A percentile compares a stretch with the other conserved stretches of the same genome.
Conservation (phyloP, 768 basidiomycete genomes). For the Mycena vitilis region DNA sequence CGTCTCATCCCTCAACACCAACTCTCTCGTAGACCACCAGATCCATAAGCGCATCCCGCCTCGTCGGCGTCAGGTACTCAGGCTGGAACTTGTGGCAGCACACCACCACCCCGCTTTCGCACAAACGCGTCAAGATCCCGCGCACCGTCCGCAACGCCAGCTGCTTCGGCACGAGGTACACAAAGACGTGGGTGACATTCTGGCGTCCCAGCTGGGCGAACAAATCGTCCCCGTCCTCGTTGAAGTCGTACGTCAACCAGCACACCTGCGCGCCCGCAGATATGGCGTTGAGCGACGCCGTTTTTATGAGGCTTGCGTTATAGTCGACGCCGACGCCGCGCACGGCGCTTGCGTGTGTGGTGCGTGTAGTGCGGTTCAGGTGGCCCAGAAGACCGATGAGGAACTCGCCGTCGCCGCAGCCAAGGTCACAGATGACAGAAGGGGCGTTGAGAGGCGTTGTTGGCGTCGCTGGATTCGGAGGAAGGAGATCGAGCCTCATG, state of each 20-base stretch:
- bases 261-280: conserved; percentile 8
- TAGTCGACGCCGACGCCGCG: conserved; percentile 29
- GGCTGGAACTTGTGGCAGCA: conserved; percentile 29
- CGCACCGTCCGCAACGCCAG: conserved; percentile 24
- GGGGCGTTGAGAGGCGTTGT: background rate
- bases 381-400: conserved; percentile 17
- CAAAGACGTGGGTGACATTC: conserved; percentile 24
- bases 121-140: conserved; percentile 14
- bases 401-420: conserved; percentile 29
- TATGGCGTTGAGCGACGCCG: conserved; percentile 14
- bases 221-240: conserved; percentile 19
- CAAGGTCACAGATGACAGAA: conserved; percentile 26
- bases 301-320: conserved; percentile 14
- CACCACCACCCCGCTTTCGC: conserved; percentile 19
- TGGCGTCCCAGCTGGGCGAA: conserved; percentile 12
- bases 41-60: conserved; percentile 28
- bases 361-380: conserved; percentile 15
- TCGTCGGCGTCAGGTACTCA: conserved; percentile 12
- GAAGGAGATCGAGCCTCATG: conserved; percentile 18
- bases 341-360: conserved; percentile 3
- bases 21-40: conserved; percentile 23
- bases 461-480: background rate
- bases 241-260: conserved; percentile 26
- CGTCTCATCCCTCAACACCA: too few species aligned
- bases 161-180: conserved; percentile 30